These are phyloP conservation scores for Chamaecyparis obtusa DNA, from an alignment of 75 land plant species.

Conservation along the genomic window DNA sequence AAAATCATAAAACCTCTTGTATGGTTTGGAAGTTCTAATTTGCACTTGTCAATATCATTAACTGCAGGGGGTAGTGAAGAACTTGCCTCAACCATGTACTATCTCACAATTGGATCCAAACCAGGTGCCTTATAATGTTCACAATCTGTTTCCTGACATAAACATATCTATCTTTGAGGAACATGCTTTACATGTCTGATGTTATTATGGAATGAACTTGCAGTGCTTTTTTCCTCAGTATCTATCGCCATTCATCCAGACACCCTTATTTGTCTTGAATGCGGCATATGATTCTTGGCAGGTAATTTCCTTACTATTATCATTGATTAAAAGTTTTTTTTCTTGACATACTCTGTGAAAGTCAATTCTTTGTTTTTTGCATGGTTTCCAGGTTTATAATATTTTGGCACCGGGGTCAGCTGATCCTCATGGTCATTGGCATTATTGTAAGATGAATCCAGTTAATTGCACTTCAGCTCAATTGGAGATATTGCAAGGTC, in stretches of 20 bases:
- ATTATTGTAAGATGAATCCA: constrained; percentile 54
- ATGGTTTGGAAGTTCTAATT: no score
- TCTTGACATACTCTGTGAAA: not conserved
- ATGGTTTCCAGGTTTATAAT: constrained; percentile 31
- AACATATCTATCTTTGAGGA: not conserved
- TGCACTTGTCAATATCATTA: not conserved
- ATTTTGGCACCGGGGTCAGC: constrained; percentile 50
- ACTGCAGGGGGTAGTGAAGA: not conserved
- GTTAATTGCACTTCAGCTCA: constrained; percentile 46
- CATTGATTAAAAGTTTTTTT: not conserved
- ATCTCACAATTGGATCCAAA: not conserved
- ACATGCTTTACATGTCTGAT: not conserved
- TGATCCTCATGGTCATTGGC: constrained; percentile 67
- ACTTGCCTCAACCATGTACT: not conserved
- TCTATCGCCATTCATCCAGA: constrained; percentile 45
- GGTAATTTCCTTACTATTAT: constrained; percentile 36
- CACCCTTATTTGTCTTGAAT: constrained; percentile 84
- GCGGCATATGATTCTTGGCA: constrained; percentile 93
- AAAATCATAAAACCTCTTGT: no score
- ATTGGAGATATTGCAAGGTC: constrained; percentile 68
- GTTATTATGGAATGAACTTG: not conserved
- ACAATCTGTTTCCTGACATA: not conserved
- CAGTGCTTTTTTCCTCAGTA: constrained; percentile 97
- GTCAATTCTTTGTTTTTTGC: not conserved
- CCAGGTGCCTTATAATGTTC: not conserved